A percentile compares a stretch with the other conserved stretches of the same genome.
These are phyloP conservation scores for Mycena galericulata DNA, from an alignment of 768 basidiomycete genomes.

Conservation along the genomic window DNA sequence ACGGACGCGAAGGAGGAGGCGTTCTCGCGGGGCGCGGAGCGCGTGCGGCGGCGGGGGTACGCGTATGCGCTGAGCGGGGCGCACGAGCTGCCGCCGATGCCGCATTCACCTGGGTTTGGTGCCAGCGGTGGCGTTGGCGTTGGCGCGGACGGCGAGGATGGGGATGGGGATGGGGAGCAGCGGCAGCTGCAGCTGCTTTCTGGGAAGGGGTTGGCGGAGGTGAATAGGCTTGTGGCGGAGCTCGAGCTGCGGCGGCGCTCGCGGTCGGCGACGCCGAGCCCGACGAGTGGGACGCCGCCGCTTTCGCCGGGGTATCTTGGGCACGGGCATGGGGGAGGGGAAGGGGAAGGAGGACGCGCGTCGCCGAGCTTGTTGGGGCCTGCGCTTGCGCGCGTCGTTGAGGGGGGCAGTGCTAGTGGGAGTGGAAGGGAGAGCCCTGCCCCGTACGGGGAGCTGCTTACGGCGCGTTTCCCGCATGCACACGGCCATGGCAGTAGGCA, in stretches of 20 bases:
- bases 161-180: neutral
- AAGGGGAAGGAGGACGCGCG: neutral
- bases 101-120: too few species aligned
- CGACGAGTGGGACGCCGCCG: conserved; percentile 19
- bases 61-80: neutral
- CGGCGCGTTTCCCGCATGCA: neutral
- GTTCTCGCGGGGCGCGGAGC: conserved; percentile 32
- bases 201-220: conserved; percentile 29
- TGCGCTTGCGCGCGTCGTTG: conserved; percentile 11
- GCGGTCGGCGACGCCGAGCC: conserved; percentile 18
- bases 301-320: neutral
- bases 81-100: too few species aligned
- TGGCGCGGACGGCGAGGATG: neutral
- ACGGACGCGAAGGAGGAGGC: conserved; percentile 25
- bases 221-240: conserved; percentile 33
- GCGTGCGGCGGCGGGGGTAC: conserved; percentile 25
- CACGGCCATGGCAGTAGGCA: neutral
- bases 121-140: too few species aligned
- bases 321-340: neutral
- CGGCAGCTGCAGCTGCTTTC: conserved; percentile 12
- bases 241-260: conserved; percentile 21
- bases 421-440: neutral
- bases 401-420: too few species aligned
- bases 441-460: conserved; percentile 11
- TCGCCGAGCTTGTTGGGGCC: conserved; percentile 25